Evolutionary conservation across 2,329 filamentous ascomycete species (phyloP).

Genomic region (Penicillium digitatum): DNA sequence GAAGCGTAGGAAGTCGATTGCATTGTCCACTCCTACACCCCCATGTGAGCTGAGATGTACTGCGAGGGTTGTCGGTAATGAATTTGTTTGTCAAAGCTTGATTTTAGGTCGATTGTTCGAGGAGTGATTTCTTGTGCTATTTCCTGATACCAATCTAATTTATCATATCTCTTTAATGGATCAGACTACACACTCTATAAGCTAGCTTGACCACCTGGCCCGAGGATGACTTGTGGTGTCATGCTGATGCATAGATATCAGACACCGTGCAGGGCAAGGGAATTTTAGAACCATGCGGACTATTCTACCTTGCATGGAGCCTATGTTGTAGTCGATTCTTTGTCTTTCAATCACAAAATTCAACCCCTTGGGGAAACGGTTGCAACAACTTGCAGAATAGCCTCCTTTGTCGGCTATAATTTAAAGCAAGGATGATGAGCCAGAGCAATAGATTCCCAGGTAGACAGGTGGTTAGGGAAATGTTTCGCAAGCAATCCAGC

Average conservation of each 20-base stretch:
- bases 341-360: no score
- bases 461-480: no score
- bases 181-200: neutral
- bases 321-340: no score
- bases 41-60: conserved; percentile 39
- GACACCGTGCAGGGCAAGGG: neutral
- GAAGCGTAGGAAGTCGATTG: conserved; percentile 44
- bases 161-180: neutral
- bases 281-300: neutral
- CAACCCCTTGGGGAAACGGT: no score
- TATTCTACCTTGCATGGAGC: neutral
- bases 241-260: neutral
- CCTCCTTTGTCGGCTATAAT: no score
- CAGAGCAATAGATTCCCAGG: no score
- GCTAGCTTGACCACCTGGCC: neutral
- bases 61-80: conserved; percentile 70
- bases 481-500: no score
- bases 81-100: conserved; percentile 86
- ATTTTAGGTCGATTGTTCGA: conserved; percentile 78
- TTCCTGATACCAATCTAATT: conserved; percentile 20
- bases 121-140: conserved; percentile 34
- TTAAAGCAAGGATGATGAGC: no score
- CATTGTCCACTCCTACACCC: conserved; percentile 19
- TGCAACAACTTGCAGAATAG: no score
- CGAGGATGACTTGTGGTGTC: no score